Evolutionary conservation across 2,329 filamentous ascomycete genomes (phyloP), one percentile per base, ranked within the genome.

Genomic region (Fusarium neocosmosporiellum): DNA sequence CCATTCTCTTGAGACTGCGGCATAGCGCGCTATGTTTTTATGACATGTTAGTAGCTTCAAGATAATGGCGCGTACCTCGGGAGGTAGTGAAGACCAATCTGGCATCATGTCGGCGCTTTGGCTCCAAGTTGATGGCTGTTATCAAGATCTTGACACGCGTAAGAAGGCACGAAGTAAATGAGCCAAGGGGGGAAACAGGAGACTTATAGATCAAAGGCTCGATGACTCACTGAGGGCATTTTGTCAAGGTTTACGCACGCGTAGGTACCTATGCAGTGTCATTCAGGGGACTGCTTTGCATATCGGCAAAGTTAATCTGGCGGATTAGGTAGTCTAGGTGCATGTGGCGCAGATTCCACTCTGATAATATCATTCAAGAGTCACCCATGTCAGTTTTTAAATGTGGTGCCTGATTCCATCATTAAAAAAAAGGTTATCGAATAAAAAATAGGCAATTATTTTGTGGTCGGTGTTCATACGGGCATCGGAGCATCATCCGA

Each of bases 1-100:
- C 67, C 70, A 73, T 66, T 73, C 67, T 13, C 27, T 20, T 1
- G 62, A 72, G 3, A 73, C 59, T 1, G 37, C 11, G 4, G 64
- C 67, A 7, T 63, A 73, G 2, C 9, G 18, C 4, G 41, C 37
- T 14, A 24, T 61, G 1, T n/a, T 16, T 1, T 60, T 1, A 10
- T 63, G 53, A 7, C 9, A 10, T 4, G n/a, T 27, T 1, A 74
- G n/a, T 4, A 36, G 1, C 16, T 61, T 31, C 2, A 73, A n/a
- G 18, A 74, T 65, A 11, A 69, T 41, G 4, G 2, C 4, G 6
- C 70, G 65, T 2, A 71, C 8, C 46, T 73, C 71, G 2, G 14
- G 2, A 9, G 62, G 67, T 6, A 74, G 39, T 16, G 29, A 65
- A 20, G 1, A 2, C 71, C 65, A 74, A 14, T 11, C 2, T 11